Conservation (phyloP, 768 basidiomycete genomes). For the Glaciozyma martinii region DNA sequence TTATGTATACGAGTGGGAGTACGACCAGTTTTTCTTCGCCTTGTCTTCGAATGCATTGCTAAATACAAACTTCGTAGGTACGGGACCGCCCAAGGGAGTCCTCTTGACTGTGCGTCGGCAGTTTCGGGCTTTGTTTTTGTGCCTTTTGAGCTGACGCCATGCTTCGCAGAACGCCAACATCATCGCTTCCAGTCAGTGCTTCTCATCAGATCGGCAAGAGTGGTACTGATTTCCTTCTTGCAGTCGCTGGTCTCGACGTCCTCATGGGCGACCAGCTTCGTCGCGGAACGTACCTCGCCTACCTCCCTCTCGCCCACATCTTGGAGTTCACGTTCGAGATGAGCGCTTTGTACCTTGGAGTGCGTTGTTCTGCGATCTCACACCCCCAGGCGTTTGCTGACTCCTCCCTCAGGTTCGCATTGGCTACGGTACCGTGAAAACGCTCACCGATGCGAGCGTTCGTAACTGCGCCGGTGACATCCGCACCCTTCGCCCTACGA, state of each 20-base stretch:
- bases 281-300: conserved; percentile 59
- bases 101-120: conserved; percentile 49
- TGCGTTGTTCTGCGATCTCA: neutral
- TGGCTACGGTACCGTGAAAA: conserved; percentile 91
- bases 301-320: conserved; percentile 63
- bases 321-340: conserved; percentile 91
- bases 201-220: too few relatives aligned
- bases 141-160: too few relatives aligned
- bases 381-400: neutral
- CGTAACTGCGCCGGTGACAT: conserved; percentile 69
- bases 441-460: conserved; percentile 69
- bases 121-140: too few relatives aligned
- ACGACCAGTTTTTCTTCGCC: too few relatives aligned
- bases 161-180: conserved; percentile 59
- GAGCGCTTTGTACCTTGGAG: conserved; percentile 40
- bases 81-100: conserved; percentile 91
- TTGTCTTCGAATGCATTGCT: too few relatives aligned
- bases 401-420: conserved; percentile 43
- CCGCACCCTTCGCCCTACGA: conserved; percentile 66
- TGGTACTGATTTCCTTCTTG: neutral
- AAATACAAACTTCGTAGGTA: too few relatives aligned
- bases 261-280: conserved; percentile 53
- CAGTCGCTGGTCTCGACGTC: conserved; percentile 64
- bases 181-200: conserved; percentile 51
- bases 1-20: conserved; percentile 75